Conservation (phyloP, 257 asterid genomes). For the Perilla frutescens region DNA sequence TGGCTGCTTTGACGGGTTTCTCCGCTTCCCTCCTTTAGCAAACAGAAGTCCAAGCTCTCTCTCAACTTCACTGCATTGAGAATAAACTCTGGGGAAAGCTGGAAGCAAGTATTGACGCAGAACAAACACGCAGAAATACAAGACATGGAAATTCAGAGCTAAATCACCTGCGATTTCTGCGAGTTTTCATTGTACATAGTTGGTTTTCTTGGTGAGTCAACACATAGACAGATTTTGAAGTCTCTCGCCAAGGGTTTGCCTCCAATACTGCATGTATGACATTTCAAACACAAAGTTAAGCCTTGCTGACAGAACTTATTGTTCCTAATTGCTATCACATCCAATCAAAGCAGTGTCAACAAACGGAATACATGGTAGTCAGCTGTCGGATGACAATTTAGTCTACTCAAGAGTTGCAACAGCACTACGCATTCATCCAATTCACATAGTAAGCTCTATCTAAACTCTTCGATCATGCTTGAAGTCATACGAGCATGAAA, state of each 20-base stretch:
- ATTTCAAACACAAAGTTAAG: slow-evolving; percentile 18
- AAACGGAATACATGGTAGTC: background rate
- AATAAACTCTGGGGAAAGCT: slow-evolving; percentile 31
- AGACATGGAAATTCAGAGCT: slow-evolving; percentile 24
- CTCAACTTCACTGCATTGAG: slow-evolving; percentile 84
- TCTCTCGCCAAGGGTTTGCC: slow-evolving; percentile 93
- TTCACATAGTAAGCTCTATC: slow-evolving; percentile 3
- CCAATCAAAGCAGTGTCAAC: background rate
- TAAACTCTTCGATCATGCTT: background rate
- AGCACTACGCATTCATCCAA: background rate
- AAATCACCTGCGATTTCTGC: slow-evolving; percentile 77
- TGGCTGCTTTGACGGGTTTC: slow-evolving; percentile 66
- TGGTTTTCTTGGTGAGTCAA: slow-evolving; percentile 91
- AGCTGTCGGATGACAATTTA: background rate
- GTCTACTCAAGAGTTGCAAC: slow-evolving; percentile 2
- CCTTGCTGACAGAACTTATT: slow-evolving; percentile 9
- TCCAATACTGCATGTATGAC: slow-evolving; percentile 66
- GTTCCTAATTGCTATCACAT: background rate
- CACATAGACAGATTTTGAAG: slow-evolving; percentile 87
- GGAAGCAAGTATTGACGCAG: background rate
- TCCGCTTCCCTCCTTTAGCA: slow-evolving; percentile 66
- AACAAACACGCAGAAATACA: slow-evolving; percentile 12
- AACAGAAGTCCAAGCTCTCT: slow-evolving; percentile 82
- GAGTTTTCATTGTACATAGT: slow-evolving; percentile 91
- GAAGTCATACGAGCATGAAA: background rate